Evolutionary conservation across 1,284 basidiomycete species (phyloP).

Genomic region (Microbotryomycetes sp.): DNA sequence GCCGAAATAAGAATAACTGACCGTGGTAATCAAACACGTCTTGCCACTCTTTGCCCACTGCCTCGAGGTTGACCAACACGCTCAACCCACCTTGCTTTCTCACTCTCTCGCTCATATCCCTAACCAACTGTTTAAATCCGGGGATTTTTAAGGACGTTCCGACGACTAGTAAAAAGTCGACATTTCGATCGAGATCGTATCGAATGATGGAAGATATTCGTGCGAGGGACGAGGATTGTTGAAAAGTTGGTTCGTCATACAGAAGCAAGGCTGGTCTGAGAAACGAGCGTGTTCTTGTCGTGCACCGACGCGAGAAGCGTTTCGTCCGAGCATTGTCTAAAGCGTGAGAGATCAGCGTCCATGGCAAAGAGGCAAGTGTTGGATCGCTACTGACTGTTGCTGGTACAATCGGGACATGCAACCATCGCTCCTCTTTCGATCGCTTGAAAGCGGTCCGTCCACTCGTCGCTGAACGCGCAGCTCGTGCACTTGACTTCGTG

Average conservation of each 20-base stretch:
- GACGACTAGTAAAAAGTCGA: conserved; percentile 90
- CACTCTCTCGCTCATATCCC: conserved; percentile 81
- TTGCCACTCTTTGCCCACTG: conserved; percentile 68
- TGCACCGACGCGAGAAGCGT: conserved; percentile 65
- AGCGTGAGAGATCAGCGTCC: neutral
- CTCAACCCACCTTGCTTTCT: conserved; percentile 56
- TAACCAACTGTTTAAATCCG: conserved; percentile 84
- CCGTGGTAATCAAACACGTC: conserved; percentile 72
- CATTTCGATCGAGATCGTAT: conserved; percentile 60
- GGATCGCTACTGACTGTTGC: conserved; percentile 11
- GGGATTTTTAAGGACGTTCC: conserved; percentile 93
- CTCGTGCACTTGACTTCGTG: conserved; percentile 11
- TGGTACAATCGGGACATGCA: conserved; percentile 18
- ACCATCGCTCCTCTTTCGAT: conserved; percentile 7
- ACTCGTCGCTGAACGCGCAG: conserved; percentile 19
- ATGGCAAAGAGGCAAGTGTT: neutral
- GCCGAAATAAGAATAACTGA: no score
- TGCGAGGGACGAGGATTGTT: conserved; percentile 58
- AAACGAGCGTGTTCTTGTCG: conserved; percentile 60
- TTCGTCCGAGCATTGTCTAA: conserved; percentile 57
- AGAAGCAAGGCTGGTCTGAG: conserved; percentile 82
- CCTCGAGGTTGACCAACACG: conserved; percentile 77
- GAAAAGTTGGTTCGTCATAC: conserved; percentile 61
- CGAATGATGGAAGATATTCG: conserved; percentile 71
- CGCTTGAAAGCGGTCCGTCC: conserved; percentile 1